phyloP scores from a whole-genome alignment of 768 basidiomycete species.

The Pisolithus marmoratus region DNA sequence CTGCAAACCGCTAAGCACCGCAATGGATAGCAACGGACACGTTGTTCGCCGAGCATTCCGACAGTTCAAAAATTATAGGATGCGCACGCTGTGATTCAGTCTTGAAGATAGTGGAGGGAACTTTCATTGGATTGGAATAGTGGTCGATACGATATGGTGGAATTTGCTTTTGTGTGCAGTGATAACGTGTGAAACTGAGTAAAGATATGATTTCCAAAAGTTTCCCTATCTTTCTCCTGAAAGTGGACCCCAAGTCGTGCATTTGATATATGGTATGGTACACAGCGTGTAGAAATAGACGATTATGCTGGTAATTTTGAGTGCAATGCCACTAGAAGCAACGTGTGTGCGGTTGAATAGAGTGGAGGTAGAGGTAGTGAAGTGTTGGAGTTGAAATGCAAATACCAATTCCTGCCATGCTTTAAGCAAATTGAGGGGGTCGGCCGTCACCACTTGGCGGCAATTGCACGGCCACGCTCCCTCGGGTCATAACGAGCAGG shows the following conservation, averaged over 20 bases:
- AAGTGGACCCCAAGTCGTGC: constrained; percentile 17
- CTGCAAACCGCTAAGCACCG: no score
- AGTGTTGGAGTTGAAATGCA: constrained; percentile 12
- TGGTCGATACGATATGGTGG: neutral
- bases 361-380: constrained; percentile 17
- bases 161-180: constrained; percentile 19
- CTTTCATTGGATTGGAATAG: neutral
- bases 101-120: neutral
- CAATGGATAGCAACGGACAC: no score
- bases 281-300: constrained; percentile 22
- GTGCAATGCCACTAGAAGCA: constrained; percentile 12
- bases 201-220: constrained; percentile 28
- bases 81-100: no score
- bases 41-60: no score
- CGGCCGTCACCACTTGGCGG: constrained; percentile 17
- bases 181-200: constrained; percentile 28
- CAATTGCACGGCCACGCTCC: constrained; percentile 32
- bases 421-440: no score
- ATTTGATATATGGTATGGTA: constrained; percentile 35
- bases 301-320: constrained; percentile 23
- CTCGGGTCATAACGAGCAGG: constrained; percentile 68
- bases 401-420: no score
- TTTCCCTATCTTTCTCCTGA: constrained; percentile 30
- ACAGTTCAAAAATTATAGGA: no score
- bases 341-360: constrained; percentile 14